phyloP scores from a whole-genome alignment of 2,329 filamentous ascomycete species.

The Fusarium burgessii region DNA sequence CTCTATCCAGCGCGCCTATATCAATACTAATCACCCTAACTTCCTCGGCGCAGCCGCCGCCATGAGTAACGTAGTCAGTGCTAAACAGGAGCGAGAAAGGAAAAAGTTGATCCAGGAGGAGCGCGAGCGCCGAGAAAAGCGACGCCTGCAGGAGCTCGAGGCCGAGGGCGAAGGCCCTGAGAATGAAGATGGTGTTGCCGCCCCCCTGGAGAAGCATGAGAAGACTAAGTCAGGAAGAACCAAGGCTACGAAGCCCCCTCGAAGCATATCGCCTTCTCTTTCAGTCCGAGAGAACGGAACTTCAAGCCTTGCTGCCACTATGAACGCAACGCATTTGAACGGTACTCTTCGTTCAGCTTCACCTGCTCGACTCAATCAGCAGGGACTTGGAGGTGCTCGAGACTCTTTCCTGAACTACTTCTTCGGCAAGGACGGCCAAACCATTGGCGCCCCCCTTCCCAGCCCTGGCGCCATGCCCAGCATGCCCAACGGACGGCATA shows the following conservation, averaged over 20 bases:
- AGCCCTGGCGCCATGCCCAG: constrained; percentile 43
- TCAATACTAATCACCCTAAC: constrained; percentile 99
- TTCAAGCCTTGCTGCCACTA: constrained; percentile 69
- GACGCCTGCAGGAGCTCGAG: constrained; percentile 84
- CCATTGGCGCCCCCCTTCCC: constrained; percentile 53
- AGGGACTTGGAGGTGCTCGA: constrained; percentile 71
- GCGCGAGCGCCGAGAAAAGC: constrained; percentile 84
- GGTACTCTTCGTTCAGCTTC: constrained; percentile 57
- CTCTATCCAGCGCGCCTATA: constrained; percentile 96
- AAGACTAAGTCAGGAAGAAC: constrained; percentile 56
- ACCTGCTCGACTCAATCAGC: constrained; percentile 65
- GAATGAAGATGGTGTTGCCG: constrained; percentile 62
- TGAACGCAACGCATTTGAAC: constrained; percentile 62
- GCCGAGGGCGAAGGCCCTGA: constrained; percentile 80
- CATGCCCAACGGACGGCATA: constrained; percentile 66
- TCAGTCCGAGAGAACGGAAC: constrained; percentile 74
- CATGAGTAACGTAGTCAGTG: constrained; percentile 96
- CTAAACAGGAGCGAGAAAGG: constrained; percentile 93
- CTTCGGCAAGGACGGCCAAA: constrained; percentile 90
- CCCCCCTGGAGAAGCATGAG: constrained; percentile 62
- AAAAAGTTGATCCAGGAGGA: constrained; percentile 84
- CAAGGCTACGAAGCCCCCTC: constrained; percentile 58
- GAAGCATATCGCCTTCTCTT: constrained; percentile 85
- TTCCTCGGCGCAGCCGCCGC: constrained; percentile 96
- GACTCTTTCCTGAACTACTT: constrained; percentile 99